These are phyloP conservation scores for Chernovozyma aurita DNA, from an alignment of 1,139 yeast genomes.

Conservation along the genomic window DNA sequence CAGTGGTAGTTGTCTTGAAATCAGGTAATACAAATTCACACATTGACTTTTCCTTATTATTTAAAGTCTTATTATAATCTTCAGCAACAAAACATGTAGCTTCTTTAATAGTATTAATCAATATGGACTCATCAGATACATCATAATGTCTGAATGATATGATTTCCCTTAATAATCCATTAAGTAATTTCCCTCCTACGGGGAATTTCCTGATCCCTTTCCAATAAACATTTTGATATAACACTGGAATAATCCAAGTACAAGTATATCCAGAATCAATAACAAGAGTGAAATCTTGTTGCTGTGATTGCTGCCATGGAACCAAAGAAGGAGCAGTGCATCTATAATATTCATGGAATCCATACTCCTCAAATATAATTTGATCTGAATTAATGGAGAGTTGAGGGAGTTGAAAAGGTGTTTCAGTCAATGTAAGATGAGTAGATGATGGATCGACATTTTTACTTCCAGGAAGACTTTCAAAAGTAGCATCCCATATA, in stretches of 20 bases:
- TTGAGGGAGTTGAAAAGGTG: constrained; percentile 80
- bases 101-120: constrained; percentile 85
- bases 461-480: constrained; percentile 21
- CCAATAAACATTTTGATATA: constrained; percentile 76
- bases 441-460: constrained; percentile 40
- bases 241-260: constrained; percentile 83
- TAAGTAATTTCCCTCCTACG: constrained; percentile 81
- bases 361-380: constrained; percentile 91
- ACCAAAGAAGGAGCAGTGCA: constrained; percentile 62
- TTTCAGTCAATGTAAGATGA: constrained; percentile 63
- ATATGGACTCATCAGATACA: constrained; percentile 83
- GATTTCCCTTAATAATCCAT: constrained; percentile 77
- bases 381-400: constrained; percentile 86
- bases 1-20: constrained; percentile 71
- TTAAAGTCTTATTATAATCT: constrained; percentile 59
- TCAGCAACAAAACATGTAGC: constrained; percentile 67
- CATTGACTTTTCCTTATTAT: constrained; percentile 20
- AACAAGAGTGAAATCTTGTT: constrained; percentile 58
- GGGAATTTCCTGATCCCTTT: constrained; percentile 71
- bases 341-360: constrained; percentile 62
- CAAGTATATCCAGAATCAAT: constrained; percentile 86
- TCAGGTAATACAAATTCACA: constrained; percentile 84
- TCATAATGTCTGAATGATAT: constrained; percentile 91
- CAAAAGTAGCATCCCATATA: constrained; percentile 81
- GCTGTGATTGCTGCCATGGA: constrained; percentile 49